phyloP scores from a whole-genome alignment of 768 basidiomycete genomes.

The Amanita pseudoporphyria region DNA sequence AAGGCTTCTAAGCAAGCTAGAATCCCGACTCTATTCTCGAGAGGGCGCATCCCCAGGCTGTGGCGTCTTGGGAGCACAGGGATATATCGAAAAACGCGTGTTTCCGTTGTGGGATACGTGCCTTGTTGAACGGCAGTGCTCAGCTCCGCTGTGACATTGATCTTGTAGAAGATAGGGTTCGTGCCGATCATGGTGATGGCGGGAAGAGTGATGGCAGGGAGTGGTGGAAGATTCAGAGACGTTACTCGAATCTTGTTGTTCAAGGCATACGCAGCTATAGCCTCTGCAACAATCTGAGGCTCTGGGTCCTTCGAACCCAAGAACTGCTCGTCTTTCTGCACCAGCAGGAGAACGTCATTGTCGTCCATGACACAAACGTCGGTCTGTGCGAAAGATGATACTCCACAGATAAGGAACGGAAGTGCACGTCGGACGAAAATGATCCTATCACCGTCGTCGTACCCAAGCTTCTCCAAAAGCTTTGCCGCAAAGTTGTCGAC shows the following conservation, averaged over 20 bases:
- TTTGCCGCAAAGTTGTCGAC: slow-evolving; percentile 16
- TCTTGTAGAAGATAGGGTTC: slow-evolving; percentile 17
- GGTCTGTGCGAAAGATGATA: slow-evolving; percentile 13
- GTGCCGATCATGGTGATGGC: slow-evolving; percentile 15
- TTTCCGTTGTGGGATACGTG: slow-evolving; percentile 12
- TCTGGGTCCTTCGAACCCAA: slow-evolving; percentile 18
- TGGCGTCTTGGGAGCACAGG: slow-evolving; percentile 13
- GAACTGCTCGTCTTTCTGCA: slow-evolving; percentile 14
- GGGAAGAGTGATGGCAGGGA: slow-evolving; percentile 12
- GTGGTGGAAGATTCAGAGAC: slow-evolving; percentile 12
- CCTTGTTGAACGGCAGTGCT: slow-evolving; percentile 14
- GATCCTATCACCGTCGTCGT: slow-evolving; percentile 14
- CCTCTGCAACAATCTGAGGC: slow-evolving; percentile 21
- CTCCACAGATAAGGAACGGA: slow-evolving; percentile 16
- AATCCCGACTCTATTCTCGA: slow-evolving; percentile 16
- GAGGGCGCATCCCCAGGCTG: slow-evolving; percentile 16
- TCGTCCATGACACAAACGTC: slow-evolving; percentile 17
- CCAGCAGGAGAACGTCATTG: slow-evolving; percentile 15
- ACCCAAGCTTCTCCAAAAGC: slow-evolving; percentile 12
- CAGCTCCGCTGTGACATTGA: slow-evolving; percentile 15
- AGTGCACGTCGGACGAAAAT: slow-evolving; percentile 12
- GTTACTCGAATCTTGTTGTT: slow-evolving; percentile 15
- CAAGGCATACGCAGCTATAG: slow-evolving; percentile 19
- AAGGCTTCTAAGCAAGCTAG: slow-evolving; percentile 18
- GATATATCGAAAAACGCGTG: slow-evolving; percentile 15